Evolutionary conservation across 345 rosid species (phyloP), one percentile per base, ranked within the genome.

Genomic region (Acer yangbiense): DNA sequence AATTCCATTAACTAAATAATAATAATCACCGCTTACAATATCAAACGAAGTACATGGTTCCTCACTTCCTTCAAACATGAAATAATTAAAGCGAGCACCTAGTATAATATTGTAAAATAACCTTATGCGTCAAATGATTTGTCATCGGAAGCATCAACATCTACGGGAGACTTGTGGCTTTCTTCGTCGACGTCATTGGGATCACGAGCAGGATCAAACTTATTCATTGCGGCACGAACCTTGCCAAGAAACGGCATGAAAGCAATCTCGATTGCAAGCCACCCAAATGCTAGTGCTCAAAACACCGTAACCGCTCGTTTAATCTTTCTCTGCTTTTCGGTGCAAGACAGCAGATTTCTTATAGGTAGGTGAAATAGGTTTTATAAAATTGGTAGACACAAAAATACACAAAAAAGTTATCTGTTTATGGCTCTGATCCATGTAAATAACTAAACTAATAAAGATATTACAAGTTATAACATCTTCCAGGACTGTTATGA

Each of bases 201-300:
- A 21, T 88, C 91, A 68, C 76, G 86, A 46, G 82, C 74, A 57
- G 95, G 88, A 68, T 89, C 92, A 41, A 93, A 68, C 75, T 88
- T 90, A 81, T 90, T 92, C 89, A 90, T 88, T 65, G 94, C 85
- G 20, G 89, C 83, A 71, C 87, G 89, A 35, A 83, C 74, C 76
- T 84, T 89, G 85, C 84, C 91, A 80, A 91, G 87, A 76, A 91
- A 63, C 14, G 97, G 95, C 87, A 90, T 95, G 76, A 91, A 84
- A 71, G 90, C 95, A 71, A 95, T 29, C 89, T 91, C 98, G 32
- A 95, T 79, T 11, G 98, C 94, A 7, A 94, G 71, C 97, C 92
- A 91, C 57, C 92, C 94, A 2, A 92, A 75, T 14, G 92, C 91
- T 13, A 93, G 84, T 7, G 91, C 94, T 54, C 98, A 95, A 16